Evolutionary conservation across 805 yeast genomes (phyloP), one percentile per base, ranked within the genome.

Genomic region (Priceomyces carsonii): DNA sequence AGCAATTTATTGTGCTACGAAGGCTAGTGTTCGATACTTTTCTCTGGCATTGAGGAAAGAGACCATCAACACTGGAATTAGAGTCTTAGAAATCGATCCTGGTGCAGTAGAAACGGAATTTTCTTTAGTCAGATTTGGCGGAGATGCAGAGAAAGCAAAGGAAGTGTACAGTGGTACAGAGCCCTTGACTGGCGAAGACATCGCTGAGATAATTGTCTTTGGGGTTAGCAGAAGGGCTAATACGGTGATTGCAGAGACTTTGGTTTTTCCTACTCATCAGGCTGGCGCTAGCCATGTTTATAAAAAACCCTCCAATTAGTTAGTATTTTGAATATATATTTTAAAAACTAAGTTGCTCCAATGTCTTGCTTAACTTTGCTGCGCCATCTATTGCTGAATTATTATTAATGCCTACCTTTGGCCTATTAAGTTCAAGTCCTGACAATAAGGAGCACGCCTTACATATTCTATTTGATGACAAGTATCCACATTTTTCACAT

Each of bases 381-480:
- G 86, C 82, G 2, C 90, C 88, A 25, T 73, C 79, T 0, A 67
- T 63, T 1, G 79, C 62, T 1, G 55, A 46, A 36, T 78, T 77
- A 25, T 60, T 65, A 4, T 79, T 89, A 3, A 89, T 51, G 1
- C 59, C 41, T 2, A 85, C 51, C 55, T 81, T 79, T 0, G 96
- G 85, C 45, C 93, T 71, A 44, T 76, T 80, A 35, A 76, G 69
- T 48, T 90, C 93, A 36, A 93, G 71, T 0, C 96, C 96, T 40
- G 86, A 90, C 32, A 93, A 61, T 18, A 93, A 64, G 35, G 85
- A 75, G 60, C 99, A 93, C 0, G 99, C 99, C 62, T 93, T 93
- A 63, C 99, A 93, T 5, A 89, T 76, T 51, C 66, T 73, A 57
- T 93, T 93, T 44, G 90, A 84, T 0, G 98, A 87, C 24, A 93